These are phyloP conservation scores for Paracorniculantispora psalliotae DNA, from an alignment of 2,329 filamentous ascomycete species.

Conservation along the genomic window DNA sequence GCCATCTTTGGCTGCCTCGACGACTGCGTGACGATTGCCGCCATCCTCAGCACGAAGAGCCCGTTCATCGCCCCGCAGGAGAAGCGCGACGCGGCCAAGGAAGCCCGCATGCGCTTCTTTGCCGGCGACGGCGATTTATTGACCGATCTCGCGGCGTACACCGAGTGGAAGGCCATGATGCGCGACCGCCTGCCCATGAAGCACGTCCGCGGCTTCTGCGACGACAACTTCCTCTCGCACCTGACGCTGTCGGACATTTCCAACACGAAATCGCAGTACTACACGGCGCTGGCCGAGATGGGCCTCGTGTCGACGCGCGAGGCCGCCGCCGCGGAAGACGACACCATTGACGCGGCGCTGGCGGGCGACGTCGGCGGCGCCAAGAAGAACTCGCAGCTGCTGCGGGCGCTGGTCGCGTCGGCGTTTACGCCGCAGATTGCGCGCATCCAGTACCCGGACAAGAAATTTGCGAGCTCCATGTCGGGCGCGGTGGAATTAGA, in stretches of 20 bases:
- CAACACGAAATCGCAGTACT: slow-evolving; percentile 80
- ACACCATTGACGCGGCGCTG: slow-evolving; percentile 19
- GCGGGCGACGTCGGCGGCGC: slow-evolving; percentile 24
- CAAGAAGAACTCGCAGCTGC: slow-evolving; percentile 41
- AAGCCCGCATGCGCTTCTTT: slow-evolving; percentile 69
- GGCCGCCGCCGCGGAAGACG: slow-evolving; percentile 26
- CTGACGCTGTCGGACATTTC: slow-evolving; percentile 84
- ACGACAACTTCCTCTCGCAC: slow-evolving; percentile 76
- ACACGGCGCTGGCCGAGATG: slow-evolving; percentile 78
- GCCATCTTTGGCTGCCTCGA: slow-evolving; percentile 91
- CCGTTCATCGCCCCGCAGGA: slow-evolving; percentile 83
- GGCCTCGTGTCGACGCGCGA: slow-evolving; percentile 59
- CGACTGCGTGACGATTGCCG: slow-evolving; percentile 80
- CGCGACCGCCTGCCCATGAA: slow-evolving; percentile 53
- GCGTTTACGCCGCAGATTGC: slow-evolving; percentile 83
- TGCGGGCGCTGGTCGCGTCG: slow-evolving; percentile 66
- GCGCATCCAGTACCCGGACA: slow-evolving; percentile 88
- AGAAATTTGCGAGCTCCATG: slow-evolving; percentile 85
- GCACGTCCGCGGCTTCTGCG: slow-evolving; percentile 71
- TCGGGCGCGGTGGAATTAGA: slow-evolving; percentile 90
- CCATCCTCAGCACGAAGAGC: slow-evolving; percentile 82
- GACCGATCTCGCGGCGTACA: slow-evolving; percentile 79
- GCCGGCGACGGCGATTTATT: slow-evolving; percentile 79
- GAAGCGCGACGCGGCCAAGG: slow-evolving; percentile 75
- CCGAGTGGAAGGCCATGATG: slow-evolving; percentile 70